Evolutionary conservation across 2,329 filamentous ascomycete genomes (phyloP).

Genomic region (Xylaria sp.): DNA sequence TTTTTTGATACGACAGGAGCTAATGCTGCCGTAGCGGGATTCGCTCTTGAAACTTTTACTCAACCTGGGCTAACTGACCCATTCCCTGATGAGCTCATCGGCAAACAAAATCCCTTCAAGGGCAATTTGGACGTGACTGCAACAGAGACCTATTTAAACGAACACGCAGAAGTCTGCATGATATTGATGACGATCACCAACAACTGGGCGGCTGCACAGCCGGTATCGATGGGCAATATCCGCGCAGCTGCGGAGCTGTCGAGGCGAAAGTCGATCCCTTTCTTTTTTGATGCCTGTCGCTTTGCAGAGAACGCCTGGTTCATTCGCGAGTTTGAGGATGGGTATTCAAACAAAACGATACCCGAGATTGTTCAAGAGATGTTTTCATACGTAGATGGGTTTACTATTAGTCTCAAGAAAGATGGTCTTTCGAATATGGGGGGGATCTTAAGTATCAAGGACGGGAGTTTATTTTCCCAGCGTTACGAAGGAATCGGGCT

Average conservation of each 20-base stretch:
- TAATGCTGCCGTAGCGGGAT: conserved; percentile 36
- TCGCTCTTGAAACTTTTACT: conserved; percentile 36
- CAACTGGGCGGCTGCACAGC: conserved; percentile 42
- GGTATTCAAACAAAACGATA: conserved; percentile 33
- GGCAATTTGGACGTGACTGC: conserved; percentile 37
- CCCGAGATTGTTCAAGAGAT: conserved; percentile 39
- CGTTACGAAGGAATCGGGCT: conserved; percentile 36
- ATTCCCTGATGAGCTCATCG: conserved; percentile 33
- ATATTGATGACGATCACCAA: conserved; percentile 43
- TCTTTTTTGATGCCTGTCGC: conserved; percentile 43
- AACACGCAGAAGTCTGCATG: conserved; percentile 29
- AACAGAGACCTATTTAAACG: conserved; percentile 29
- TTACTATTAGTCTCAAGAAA: conserved; percentile 42
- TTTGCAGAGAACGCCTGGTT: conserved; percentile 45
- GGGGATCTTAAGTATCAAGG: conserved; percentile 36
- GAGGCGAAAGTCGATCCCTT: conserved; percentile 30
- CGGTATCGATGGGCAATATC: conserved; percentile 44
- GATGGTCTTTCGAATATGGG: conserved; percentile 44
- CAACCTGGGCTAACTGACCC: conserved; percentile 34
- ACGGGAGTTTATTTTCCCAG: conserved; percentile 31
- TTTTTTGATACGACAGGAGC: conserved; percentile 43
- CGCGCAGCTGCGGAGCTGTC: conserved; percentile 31
- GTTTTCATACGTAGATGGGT: conserved; percentile 41
- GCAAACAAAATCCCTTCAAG: conserved; percentile 36
- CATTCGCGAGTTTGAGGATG: conserved; percentile 39